Percentiles rank a stretch among this genome's conserved stretches.
Conservation (phyloP, 768 basidiomycete species). For the Podaxis sp. region DNA sequence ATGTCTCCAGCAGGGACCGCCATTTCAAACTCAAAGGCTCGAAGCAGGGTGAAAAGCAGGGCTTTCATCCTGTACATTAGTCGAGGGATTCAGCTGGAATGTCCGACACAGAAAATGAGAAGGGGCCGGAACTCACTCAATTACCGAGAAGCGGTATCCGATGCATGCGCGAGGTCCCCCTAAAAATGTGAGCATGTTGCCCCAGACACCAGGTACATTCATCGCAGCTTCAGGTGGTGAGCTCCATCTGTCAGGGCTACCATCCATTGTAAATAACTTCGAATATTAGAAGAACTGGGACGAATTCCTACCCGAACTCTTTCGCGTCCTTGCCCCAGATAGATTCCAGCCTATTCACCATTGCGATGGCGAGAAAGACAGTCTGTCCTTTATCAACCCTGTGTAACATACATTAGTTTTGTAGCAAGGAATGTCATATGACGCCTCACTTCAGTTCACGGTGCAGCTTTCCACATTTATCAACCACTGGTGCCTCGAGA, state of each 20-base stretch:
- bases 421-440: background rate
- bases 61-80: slow-evolving; percentile 24
- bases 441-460: slow-evolving; percentile 34
- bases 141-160: slow-evolving; percentile 62
- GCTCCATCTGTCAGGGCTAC: slow-evolving; percentile 62
- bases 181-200: slow-evolving; percentile 55
- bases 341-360: slow-evolving; percentile 46
- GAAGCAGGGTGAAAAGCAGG: slow-evolving; percentile 47
- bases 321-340: slow-evolving; percentile 63
- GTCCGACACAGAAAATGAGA: background rate
- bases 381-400: slow-evolving; percentile 42
- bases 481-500: slow-evolving; percentile 42
- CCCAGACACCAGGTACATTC: slow-evolving; percentile 55
- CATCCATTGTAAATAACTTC: background rate
- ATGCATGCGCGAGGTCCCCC: slow-evolving; percentile 66
- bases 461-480: slow-evolving; percentile 38
- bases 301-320: slow-evolving; percentile 48
- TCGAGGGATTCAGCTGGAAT: background rate
- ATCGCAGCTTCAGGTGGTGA: slow-evolving; percentile 39
- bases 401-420: background rate
- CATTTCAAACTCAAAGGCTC: slow-evolving; percentile 53
- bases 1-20: slow-evolving; percentile 48
- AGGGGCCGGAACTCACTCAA: slow-evolving; percentile 43
- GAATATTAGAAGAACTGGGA: background rate
- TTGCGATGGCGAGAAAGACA: slow-evolving; percentile 46